These are phyloP conservation scores for Barnettozyma sp. DNA, from an alignment of 805 yeast species.

Conservation along the genomic window DNA sequence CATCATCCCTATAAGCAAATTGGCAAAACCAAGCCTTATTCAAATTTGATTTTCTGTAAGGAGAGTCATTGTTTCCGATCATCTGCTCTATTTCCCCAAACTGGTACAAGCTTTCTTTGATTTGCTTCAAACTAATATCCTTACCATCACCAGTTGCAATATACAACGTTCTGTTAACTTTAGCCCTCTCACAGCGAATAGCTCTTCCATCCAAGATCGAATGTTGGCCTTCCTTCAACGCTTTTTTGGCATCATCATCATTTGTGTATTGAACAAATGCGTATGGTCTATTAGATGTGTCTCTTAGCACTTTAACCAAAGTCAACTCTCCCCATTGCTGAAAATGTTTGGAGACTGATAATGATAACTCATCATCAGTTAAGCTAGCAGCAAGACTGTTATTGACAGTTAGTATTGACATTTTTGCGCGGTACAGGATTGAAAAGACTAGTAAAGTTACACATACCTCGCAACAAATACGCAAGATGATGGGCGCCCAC, in stretches of 20 bases:
- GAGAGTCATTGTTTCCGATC: slow-evolving; percentile 34
- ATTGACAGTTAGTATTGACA: slow-evolving; percentile 1
- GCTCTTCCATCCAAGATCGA: slow-evolving; percentile 64
- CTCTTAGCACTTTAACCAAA: slow-evolving; percentile 76
- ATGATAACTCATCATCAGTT: slow-evolving; percentile 64
- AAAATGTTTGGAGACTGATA: slow-evolving; percentile 64
- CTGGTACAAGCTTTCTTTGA: slow-evolving; percentile 35
- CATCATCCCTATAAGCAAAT: slow-evolving; percentile 79
- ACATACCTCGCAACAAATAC: slow-evolving; percentile 67
- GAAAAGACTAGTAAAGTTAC: too few species aligned
- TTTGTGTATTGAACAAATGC: slow-evolving; percentile 83
- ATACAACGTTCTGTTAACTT: slow-evolving; percentile 81
- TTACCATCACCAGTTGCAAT: slow-evolving; percentile 34
- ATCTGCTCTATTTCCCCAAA: slow-evolving; percentile 78
- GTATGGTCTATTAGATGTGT: slow-evolving; percentile 77
- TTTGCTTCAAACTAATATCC: slow-evolving; percentile 25
- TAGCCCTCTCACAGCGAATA: slow-evolving; percentile 84
- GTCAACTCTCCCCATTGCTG: slow-evolving; percentile 63
- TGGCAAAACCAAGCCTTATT: slow-evolving; percentile 63
- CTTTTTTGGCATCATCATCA: slow-evolving; percentile 62
- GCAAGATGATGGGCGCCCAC: slow-evolving; percentile 77
- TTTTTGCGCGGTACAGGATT: too few species aligned
- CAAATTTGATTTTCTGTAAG: slow-evolving; percentile 25
- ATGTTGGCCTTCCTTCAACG: slow-evolving; percentile 64
- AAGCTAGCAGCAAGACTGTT: slow-evolving; percentile 53